Percentiles rank a stretch among this genome's conserved stretches.
phyloP scores from a whole-genome alignment of 1,284 basidiomycete species.

The Cutaneotrichosporon dermatis region DNA sequence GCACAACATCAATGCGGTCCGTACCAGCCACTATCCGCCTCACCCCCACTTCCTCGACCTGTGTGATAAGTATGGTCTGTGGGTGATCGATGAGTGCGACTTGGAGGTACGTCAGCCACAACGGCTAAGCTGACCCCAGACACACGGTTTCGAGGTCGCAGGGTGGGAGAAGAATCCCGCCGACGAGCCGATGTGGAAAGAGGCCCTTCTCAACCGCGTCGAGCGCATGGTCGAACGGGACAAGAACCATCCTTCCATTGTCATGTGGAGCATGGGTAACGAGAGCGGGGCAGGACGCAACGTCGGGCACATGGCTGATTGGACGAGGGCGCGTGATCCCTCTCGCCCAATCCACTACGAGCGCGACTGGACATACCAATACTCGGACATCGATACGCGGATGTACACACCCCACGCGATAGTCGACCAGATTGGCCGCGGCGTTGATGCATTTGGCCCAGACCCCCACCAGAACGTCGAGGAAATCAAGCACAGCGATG shows the following conservation, averaged over 20 bases:
- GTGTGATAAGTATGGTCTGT: conserved; percentile 28
- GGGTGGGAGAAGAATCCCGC: conserved; percentile 20
- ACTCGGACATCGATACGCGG: conserved; percentile 21
- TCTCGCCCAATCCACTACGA: conserved; percentile 27
- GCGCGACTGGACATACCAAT: conserved; percentile 14
- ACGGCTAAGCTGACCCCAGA: too few relatives aligned
- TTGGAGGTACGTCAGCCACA: too few relatives aligned
- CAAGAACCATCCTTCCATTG: conserved; percentile 29
- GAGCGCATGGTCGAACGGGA: conserved; percentile 26
- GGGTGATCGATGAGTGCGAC: conserved; percentile 31
- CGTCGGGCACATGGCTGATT: conserved; percentile 21
- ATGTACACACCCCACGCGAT: conserved; percentile 23
- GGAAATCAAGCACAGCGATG: conserved; percentile 18
- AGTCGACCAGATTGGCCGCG: conserved; percentile 18
- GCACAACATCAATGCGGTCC: conserved; percentile 29
- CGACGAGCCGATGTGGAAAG: conserved; percentile 10
- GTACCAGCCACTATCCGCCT: conserved; percentile 25
- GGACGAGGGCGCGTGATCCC: conserved; percentile 20
- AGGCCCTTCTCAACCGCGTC: conserved; percentile 18
- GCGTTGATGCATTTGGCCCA: conserved; percentile 9
- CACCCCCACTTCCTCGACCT: conserved; percentile 23
- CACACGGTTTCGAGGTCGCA: conserved; percentile 24
- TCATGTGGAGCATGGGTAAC: conserved; percentile 29
- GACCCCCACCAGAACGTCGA: too few relatives aligned
- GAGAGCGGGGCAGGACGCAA: conserved; percentile 23